Base-by-base conservation (phyloP, 148 eudicot genomes). In the Euryodendron excelsum region DNA sequence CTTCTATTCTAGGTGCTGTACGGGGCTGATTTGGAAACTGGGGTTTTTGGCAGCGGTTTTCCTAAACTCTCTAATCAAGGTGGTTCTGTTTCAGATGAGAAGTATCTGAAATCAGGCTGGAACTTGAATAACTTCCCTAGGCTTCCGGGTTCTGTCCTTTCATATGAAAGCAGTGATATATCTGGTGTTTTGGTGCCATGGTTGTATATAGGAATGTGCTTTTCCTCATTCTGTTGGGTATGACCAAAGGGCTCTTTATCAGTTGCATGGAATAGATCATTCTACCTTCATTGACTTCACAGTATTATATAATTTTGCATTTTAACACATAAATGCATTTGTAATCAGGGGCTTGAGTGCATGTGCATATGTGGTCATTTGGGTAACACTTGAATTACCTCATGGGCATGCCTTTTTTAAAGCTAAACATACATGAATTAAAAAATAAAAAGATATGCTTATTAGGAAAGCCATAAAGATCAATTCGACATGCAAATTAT, bases 121-220 rank as follows among this genome's bases (percentile, higher is more conserved):
- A 96, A 96, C 81, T 86, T 96, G 90, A 96, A 96, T 86, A 96
- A 96, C 87, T 87, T 96, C 81, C 98, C 99, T 55, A 89, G 97
- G 87, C 90, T 96, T 81, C 88, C 92, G 5, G 99, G 99, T 70
- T 93, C 99, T 50, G 91, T 93, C 75, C 97, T 96, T 53, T 86
- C 95, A 67, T 96, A 88, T 84, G 98, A 96, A 83, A 92, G 88
- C 84, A 84, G 89, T 69, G 95, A 92, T 80, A 96, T 96, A 89
- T 96, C 98, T 27, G 99, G 99, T 67, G 99, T 96, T 75, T 89
- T 93, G 79, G 94, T 96, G 41, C 99, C 99, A 31, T 96, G 98
- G 99, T 85, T 96, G 84, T 96, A 96, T 75, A 77, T 96, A n/a
- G 99, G 99, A 81, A 96, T 96, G 99, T 96, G 99, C 84, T 96